Conservation (phyloP, 192 early-diverging fungal species). For the Glomus cerebriforme region DNA sequence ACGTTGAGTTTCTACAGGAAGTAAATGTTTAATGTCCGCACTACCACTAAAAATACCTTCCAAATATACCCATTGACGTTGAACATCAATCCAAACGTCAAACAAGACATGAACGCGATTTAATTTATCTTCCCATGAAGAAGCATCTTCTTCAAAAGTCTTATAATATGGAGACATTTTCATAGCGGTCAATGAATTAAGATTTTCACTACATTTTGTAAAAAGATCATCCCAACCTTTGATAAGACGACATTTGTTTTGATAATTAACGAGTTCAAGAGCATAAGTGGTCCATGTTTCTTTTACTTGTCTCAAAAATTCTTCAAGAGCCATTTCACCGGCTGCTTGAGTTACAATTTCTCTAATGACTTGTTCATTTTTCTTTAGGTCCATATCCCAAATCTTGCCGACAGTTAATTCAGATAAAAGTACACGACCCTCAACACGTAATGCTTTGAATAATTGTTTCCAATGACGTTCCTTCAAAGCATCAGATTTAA, state of each 20-base stretch:
- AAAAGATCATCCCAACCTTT: conserved; percentile 99
- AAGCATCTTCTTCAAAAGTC: conserved; percentile 97
- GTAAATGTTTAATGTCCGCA: conserved; percentile 95
- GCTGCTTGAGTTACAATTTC: conserved; percentile 92
- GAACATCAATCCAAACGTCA: conserved; percentile 99
- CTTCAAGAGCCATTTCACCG: conserved; percentile 99
- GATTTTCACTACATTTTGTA: conserved; percentile 92
- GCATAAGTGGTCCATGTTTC: conserved; percentile 93
- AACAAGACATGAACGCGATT: conserved; percentile 95
- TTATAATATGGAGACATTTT: conserved; percentile 97
- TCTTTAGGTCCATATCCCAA: conserved; percentile 91
- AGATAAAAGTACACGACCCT: conserved; percentile 64
- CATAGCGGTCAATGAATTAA: conserved; percentile 96
- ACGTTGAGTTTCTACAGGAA: conserved; percentile 93
- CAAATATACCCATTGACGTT: conserved; percentile 99
- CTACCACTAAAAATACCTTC: conserved; percentile 98
- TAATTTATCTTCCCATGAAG: conserved; percentile 93
- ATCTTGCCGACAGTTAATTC: conserved; percentile 94
- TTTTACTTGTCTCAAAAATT: conserved; percentile 89
- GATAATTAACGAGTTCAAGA: conserved; percentile 95
- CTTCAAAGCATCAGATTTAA: conserved; percentile 95
- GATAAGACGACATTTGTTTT: conserved; percentile 96
- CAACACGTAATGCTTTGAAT: conserved; percentile 79
- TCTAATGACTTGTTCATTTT: conserved; percentile 82
- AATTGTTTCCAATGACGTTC: conserved; percentile 98